Conservation (phyloP, 1,139 yeast genomes). For the Diutina catenulata region DNA sequence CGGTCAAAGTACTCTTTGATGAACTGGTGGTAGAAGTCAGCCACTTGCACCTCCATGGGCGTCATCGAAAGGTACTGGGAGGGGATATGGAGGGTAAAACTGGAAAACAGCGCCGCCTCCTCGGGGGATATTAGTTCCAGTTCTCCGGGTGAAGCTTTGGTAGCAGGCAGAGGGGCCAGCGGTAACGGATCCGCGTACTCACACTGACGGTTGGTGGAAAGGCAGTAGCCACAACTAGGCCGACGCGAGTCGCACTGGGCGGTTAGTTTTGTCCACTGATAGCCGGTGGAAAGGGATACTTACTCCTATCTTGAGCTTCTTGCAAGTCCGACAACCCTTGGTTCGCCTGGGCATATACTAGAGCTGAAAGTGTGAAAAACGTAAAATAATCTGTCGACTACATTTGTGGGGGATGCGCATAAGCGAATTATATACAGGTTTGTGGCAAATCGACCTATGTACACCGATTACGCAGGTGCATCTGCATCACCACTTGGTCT, state of each 20-base stretch:
- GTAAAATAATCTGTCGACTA: too few species aligned
- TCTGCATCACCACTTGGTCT: too few species aligned
- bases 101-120: neutral
- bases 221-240: constrained; percentile 4
- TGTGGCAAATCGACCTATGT: too few species aligned
- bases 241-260: constrained; percentile 1
- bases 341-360: constrained; percentile 2
- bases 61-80: neutral
- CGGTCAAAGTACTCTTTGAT: neutral
- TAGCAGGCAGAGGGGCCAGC: neutral
- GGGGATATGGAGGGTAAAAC: too few species aligned
- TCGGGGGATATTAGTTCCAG: neutral
- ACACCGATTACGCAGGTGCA: too few species aligned
- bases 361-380: too few species aligned
- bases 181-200: neutral
- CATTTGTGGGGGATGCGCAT: too few species aligned
- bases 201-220: neutral
- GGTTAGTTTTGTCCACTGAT: neutral
- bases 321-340: constrained; percentile 2
- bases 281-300: neutral
- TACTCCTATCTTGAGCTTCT: constrained; percentile 2
- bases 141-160: neutral
- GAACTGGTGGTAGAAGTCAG: neutral
- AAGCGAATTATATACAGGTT: too few species aligned
- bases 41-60: neutral